These are phyloP conservation scores for Paraleonurus japonicus DNA, from an alignment of 257 asterid genomes.

Conservation along the genomic window DNA sequence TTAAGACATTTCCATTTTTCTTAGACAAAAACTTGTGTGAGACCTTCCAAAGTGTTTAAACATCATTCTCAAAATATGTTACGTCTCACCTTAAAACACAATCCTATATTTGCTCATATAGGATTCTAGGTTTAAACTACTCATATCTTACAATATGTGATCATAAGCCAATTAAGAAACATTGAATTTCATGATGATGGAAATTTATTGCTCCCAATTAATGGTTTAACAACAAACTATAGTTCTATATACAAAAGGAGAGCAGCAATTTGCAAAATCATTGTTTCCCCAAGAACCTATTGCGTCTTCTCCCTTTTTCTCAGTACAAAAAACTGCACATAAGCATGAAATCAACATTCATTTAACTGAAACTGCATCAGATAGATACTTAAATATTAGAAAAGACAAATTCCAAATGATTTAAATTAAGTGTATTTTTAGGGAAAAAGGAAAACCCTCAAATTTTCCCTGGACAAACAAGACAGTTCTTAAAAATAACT, in stretches of 20 bases:
- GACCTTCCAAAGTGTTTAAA: no score
- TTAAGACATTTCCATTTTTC: background rate
- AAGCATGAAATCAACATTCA: background rate
- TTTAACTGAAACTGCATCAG: background rate
- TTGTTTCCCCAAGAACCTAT: background rate
- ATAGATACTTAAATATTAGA: background rate
- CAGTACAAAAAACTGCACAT: background rate
- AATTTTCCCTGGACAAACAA: background rate
- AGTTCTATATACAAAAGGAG: background rate
- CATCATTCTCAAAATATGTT: no score
- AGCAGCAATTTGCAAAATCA: background rate
- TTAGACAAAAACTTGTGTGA: no score
- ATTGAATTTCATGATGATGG: background rate
- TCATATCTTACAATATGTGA: background rate
- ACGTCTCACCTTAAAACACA: background rate
- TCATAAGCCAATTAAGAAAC: background rate
- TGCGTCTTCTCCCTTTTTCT: background rate
- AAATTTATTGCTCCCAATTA: background rate
- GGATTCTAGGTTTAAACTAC: background rate
- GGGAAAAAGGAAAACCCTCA: background rate
- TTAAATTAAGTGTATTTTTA: background rate
- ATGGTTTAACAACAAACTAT: background rate
- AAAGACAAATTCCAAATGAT: background rate
- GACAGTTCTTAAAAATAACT: background rate
- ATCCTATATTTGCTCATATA: background rate